A percentile compares a stretch with the other conserved stretches of the same genome.
Evolutionary conservation across 1,284 basidiomycete species (phyloP).

Genomic region (Rhizoctonia solani): DNA sequence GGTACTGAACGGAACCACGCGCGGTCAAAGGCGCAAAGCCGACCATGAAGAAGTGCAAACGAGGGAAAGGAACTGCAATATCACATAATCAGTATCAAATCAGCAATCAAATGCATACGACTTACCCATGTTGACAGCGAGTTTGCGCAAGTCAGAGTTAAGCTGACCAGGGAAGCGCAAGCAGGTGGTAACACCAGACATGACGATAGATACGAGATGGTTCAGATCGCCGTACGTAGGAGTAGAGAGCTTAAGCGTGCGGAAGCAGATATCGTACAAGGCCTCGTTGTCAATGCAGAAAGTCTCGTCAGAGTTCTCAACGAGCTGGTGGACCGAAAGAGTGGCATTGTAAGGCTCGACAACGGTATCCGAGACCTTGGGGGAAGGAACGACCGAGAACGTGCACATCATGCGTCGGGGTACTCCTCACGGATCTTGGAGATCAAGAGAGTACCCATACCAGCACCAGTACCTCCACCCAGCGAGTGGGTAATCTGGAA

Average conservation of each 20-base stretch:
- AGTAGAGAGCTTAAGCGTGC: constrained; percentile 90
- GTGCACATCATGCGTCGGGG: constrained; percentile 67
- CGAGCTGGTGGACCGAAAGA: constrained; percentile 62
- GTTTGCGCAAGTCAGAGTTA: constrained; percentile 95
- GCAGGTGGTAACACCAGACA: constrained; percentile 97
- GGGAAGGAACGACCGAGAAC: constrained; percentile 63
- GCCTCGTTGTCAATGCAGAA: constrained; percentile 92
- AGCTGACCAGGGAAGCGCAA: constrained; percentile 98
- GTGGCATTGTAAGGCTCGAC: constrained; percentile 68
- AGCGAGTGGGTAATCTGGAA: constrained; percentile 67
- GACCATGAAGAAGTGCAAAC: constrained; percentile 99
- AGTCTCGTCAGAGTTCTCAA: constrained; percentile 65
- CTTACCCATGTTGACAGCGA: constrained; percentile 97
- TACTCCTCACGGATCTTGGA: constrained; percentile 65
- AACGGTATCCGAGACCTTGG: constrained; percentile 59
- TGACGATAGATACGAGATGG: constrained; percentile 95
- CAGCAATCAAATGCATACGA: constrained; percentile 35
- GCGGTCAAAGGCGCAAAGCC: constrained; percentile 96
- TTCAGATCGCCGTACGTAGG: constrained; percentile 97
- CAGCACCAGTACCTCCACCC: constrained; percentile 64
- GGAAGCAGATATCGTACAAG: constrained; percentile 97
- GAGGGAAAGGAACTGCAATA: constrained; percentile 85
- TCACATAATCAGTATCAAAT: constrained; percentile 31
- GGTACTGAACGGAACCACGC: constrained; percentile 90
- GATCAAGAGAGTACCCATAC: constrained; percentile 64